Base-by-base conservation (phyloP, 345 rosid species). In the Physaria fendleri region DNA sequence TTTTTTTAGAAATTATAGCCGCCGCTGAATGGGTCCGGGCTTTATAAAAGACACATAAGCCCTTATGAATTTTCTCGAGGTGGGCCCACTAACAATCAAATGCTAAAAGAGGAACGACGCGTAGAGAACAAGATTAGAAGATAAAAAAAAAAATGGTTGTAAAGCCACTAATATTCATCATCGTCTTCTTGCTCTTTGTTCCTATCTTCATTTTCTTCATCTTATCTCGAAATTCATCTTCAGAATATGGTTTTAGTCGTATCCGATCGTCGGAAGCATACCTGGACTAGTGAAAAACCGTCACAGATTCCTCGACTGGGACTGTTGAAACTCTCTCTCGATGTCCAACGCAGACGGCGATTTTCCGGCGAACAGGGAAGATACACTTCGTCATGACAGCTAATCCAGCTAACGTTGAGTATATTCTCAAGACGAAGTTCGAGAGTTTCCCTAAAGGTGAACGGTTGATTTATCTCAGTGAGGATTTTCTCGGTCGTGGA, bases 401-500 rank as follows among this genome's bases (percentile, higher is more conserved):
- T 1, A 77, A 88, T 62, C 90, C 91, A 0, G 68, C 70, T 12
- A 81, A 78, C 43, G 85, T 88, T 45, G 78, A 76, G 59, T 85
- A 74, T 47, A 72, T 85, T 0, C 88, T 85, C 72, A 85, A 85
- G 64, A 76, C 87, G 7, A 69, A 74, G 6, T 84, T 89, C 77
- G 56, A 60, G 5, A 29, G 54, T 58, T 87, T 82, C 76, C 78
- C 70, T 0, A 90, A 84, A 74, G 95, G 90, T 2, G 62, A 30
- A 1, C 24, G 39, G 4, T 58, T 66, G 8, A 69, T 53, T 11
- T 6, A 28, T 20, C 79, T 85, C n/a, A n/a, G n/a, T 5, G 73
- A 44, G 2, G 93, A 85, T 75, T 66, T 90, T 47, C 87, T 87
- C 2, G 90, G 97, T 20, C 51, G 71, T 4, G 95, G 97, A 5